Evolutionary conservation across 192 early-diverging fungal genomes (phyloP).

Genomic region (Backusella macrospora): DNA sequence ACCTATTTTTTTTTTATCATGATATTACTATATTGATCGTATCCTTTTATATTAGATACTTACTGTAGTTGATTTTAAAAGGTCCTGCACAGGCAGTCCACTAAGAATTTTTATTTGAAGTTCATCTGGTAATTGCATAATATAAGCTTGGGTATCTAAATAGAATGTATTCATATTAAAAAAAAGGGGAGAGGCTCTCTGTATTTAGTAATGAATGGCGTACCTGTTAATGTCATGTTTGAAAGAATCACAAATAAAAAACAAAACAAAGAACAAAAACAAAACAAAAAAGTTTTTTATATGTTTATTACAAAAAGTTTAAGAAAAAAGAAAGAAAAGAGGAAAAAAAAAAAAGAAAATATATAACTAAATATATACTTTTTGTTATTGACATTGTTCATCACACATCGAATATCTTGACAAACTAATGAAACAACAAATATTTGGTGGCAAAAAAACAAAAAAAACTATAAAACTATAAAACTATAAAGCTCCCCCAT

Average conservation of each 20-base stretch:
- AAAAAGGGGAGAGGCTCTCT: neutral
- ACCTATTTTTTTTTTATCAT: constrained; percentile 22
- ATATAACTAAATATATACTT: constrained; percentile 7
- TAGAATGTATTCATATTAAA: neutral
- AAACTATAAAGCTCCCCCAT: neutral
- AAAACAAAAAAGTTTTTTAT: neutral
- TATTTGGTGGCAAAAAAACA: neutral
- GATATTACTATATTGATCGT: neutral
- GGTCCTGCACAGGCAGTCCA: constrained; percentile 23
- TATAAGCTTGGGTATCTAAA: neutral
- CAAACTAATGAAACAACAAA: constrained; percentile 8
- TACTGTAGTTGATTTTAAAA: constrained; percentile 40
- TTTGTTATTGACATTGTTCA: constrained; percentile 18
- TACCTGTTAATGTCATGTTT: neutral
- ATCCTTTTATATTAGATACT: neutral
- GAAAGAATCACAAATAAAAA: neutral
- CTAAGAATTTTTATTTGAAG: constrained; percentile 34
- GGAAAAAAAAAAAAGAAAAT: constrained; percentile 1
- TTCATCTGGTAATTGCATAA: constrained; percentile 34
- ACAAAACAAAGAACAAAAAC: neutral
- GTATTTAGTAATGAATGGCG: neutral
- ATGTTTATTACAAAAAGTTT: neutral
- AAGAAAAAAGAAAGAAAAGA: constrained; percentile 5
- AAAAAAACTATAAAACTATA: neutral
- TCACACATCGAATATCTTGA: constrained; percentile 15